Evolutionary conservation across 768 basidiomycete species (phyloP).

Genomic region (Xerocomus potaroensis): DNA sequence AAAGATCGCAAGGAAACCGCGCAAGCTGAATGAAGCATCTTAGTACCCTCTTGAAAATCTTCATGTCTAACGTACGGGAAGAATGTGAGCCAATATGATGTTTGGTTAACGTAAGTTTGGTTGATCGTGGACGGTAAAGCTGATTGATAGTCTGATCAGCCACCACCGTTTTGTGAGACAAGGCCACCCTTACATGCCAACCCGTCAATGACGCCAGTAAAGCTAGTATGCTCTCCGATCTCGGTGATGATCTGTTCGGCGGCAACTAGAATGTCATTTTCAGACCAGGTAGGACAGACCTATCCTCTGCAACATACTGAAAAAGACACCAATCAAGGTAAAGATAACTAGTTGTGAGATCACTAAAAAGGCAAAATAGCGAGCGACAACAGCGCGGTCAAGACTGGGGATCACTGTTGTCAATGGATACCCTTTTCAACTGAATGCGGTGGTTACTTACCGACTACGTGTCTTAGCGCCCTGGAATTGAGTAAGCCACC

Average conservation of each 20-base stretch:
- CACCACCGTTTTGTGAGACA: background rate
- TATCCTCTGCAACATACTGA: slow-evolving; percentile 50
- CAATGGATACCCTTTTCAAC: background rate
- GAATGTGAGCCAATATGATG: slow-evolving; percentile 90
- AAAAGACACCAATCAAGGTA: slow-evolving; percentile 85
- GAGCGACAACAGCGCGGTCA: slow-evolving; percentile 87
- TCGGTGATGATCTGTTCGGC: slow-evolving; percentile 42
- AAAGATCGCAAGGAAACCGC: slow-evolving; percentile 92
- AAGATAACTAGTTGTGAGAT: slow-evolving; percentile 94
- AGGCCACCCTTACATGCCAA: slow-evolving; percentile 35
- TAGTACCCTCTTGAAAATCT: background rate
- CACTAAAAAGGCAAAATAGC: slow-evolving; percentile 92
- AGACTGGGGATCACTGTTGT: slow-evolving; percentile 41
- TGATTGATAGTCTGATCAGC: slow-evolving; percentile 38
- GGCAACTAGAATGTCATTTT: slow-evolving; percentile 21
- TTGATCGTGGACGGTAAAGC: slow-evolving; percentile 73
- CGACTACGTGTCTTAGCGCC: slow-evolving; percentile 38
- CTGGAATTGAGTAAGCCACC: slow-evolving; percentile 71
- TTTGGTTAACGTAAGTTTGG: slow-evolving; percentile 84
- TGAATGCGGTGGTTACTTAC: slow-evolving; percentile 12
- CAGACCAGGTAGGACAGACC: background rate
- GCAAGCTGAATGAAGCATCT: slow-evolving; percentile 48
- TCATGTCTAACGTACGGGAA: slow-evolving; percentile 65
- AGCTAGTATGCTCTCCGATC: slow-evolving; percentile 44
- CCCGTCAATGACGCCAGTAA: slow-evolving; percentile 42